Evolutionary conservation across 441 rosid species (phyloP), one percentile per base, ranked within the genome.

Genomic region (Hura crepitans): DNA sequence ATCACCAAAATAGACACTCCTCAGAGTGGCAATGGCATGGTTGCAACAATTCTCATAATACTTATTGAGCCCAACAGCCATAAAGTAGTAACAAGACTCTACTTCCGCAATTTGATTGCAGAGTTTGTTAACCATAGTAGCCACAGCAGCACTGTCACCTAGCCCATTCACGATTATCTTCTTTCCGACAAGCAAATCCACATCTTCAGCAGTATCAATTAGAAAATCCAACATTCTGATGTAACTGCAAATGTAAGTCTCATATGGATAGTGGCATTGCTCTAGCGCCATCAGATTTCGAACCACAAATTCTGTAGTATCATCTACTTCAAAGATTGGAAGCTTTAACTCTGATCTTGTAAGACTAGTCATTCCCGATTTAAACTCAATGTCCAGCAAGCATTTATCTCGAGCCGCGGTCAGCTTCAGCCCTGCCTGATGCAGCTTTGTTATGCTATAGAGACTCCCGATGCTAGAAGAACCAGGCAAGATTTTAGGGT

Each of bases 221-320:
- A 82, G 77, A 6, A 56, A 45, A 66, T 74, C 80, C 68, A 35
- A 62, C 18, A 69, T 71, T 28, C 75, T 39, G 6, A 73, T 39
- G 57, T 75, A 78, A 28, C 58, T 71, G 71, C 80, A 77, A 9
- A 82, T 53, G 65, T 68, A 72, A 1, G 73, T 54, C 15, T 77
- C 45, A 23, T 17, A 31, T 7, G 80, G 77, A 60, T 75, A 80
- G 51, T 73, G 83, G 12, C 81, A 78, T 18, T 78, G 81, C 46
- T 78, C 81, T 3, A 74, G 62, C 5, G 81, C 81, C 64, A 78
- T 75, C 31, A 78, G 60, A 72, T 78, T 78, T 27, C 81, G 72
- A 2, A 74, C 66, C 11, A 74, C 47, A 6, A 50, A 54, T 51
- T 81, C 81, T 0, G 75, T 75, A 10, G 60, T 39, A 46, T 72